Evolutionary conservation across 306 rosid species (phyloP), one percentile per base, ranked within the genome.

Genomic region (Malus orientalis): DNA sequence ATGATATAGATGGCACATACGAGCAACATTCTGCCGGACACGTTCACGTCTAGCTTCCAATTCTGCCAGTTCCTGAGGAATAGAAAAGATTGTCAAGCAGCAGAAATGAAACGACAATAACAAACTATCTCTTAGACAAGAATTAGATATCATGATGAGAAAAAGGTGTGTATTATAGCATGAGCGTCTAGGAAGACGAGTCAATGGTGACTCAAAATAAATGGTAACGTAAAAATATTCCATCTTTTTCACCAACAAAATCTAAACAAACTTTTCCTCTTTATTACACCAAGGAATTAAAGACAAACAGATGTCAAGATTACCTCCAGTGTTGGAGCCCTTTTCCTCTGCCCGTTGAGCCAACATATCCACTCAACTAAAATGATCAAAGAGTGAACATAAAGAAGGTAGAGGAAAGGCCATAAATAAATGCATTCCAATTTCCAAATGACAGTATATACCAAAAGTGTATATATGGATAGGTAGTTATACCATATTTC

Each of bases 281-380:
- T 38, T 54, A n/a, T 55, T 11, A 58, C 62, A 73, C 16, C 53
- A 58, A 58, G 14, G 22, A 73, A 57, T 59, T 36, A n/a, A 71
- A 72, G 64, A 36, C 15, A 36, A 16, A 36, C 8, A 36, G 33
- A 32, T 33, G 67, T 78, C 69, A 30, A 20, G 68, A 44, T 74
- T 89, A 92, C 97, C 97, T 95, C 97, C 15, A 79, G 64, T 4
- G 96, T 89, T 78, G 97, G 99, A 87, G 99, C 91, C 80, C n/a
- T 89, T 85, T 92, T 95, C 29, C 99, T 96, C 92, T 95, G 97
- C 80, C 99, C 97, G 33, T 95, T 95, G 70, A 90, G 84, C 99
- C 99, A 95, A 85, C 97, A 89, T 88, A 92, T 92, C 99, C 99
- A 95, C 84, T 95, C 99, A 86, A 95, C 99, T 95, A 82, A 53